Evolutionary conservation across 345 rosid genomes (phyloP).

Genomic region (Hibiscus tridactylites): DNA sequence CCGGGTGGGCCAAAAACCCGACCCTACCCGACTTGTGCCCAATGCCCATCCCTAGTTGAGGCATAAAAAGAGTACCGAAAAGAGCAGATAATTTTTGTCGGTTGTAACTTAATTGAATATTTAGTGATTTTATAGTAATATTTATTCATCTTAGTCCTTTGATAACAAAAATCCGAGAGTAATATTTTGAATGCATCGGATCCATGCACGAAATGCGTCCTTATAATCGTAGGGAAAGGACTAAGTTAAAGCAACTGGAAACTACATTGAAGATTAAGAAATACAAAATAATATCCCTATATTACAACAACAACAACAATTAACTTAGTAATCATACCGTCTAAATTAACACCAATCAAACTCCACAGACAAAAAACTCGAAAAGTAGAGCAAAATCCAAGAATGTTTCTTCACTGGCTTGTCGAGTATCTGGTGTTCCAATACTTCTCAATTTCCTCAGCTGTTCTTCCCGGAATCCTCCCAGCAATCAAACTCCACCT

Average conservation of each 20-base stretch:
- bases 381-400: neutral
- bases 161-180: no score
- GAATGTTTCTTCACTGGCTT: conserved; percentile 11
- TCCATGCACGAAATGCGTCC: neutral
- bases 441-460: conserved; percentile 36
- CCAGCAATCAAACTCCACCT: conserved; percentile 42
- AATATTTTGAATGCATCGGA: neutral
- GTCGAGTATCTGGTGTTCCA: conserved; percentile 35
- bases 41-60: no score
- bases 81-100: no score
- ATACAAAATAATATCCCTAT: neutral
- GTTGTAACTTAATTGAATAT: no score
- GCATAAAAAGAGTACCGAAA: no score
- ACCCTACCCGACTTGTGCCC: no score
- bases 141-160: no score
- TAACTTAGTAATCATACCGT: neutral
- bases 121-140: no score
- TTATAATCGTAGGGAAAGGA: neutral
- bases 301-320: neutral
- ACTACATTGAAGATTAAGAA: neutral
- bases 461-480: conserved; percentile 42
- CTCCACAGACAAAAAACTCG: neutral
- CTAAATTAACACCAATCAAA: neutral
- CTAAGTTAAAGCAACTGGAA: neutral
- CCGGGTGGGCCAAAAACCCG: no score